Evolutionary conservation across 495 filamentous ascomycete genomes (phyloP), one percentile per base, ranked within the genome.

Genomic region (Trichoderma asperelloides): DNA sequence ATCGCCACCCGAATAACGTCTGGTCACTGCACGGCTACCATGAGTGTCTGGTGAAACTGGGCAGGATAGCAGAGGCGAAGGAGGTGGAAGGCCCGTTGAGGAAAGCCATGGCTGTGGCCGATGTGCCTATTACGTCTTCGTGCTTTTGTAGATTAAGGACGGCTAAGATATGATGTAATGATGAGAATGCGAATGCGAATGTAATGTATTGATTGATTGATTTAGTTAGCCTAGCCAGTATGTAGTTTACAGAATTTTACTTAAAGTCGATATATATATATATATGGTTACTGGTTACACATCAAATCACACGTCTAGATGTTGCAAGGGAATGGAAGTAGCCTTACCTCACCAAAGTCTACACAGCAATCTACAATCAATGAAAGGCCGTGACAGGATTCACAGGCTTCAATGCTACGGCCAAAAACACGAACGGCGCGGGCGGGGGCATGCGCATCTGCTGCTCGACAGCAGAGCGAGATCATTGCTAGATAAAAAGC

Each of bases 11-110:
- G 1, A 86, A 85, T 63, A 91, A 91, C 69, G 84, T 91, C 3
- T 91, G 87, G 87, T 80, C 86, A 37, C 77, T 89, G 62, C 85
- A 88, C 70, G 88, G 88, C 0, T 84, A 82, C 65, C 80, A 88
- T 66, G 88, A 91, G 75, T 89, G 88, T 71, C 66, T 89, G 49
- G 68, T 76, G 13, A 83, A 74, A 65, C 68, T 88, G 49, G 82
- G 82, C 0, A 70, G 82, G 2, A 67, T 64, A 4, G 75, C 71
- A 0, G 87, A 88, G 69, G 86, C 86, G 0, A 71, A 73, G 18
- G 75, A 80, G 27, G 67, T 88, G 8, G 73, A 79, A 64, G 77
- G 77, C 7, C 79, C 82, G 68, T 70, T 89, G 39, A 77, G 77
- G 63, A 37, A 81, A 25, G 84, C 83, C 2, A 23, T 84, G 23